Base-by-base conservation (phyloP, 805 yeast genomes). In the Cyberlindnera bimundalis region DNA sequence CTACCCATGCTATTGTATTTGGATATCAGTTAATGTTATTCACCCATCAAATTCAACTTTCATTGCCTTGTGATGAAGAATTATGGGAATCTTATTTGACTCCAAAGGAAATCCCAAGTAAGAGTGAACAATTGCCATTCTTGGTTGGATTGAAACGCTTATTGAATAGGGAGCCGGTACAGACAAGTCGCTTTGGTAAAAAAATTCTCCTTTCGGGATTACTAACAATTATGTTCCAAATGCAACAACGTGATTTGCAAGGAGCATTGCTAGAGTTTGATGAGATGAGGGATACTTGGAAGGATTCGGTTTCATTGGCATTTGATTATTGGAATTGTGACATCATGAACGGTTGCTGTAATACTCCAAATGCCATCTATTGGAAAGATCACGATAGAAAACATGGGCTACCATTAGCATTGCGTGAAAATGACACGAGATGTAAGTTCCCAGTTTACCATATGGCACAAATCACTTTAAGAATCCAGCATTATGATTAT, bases 401-500 rank as follows among this genome's bases (percentile, higher is more conserved):
- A 10, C 31, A 43, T n/a, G 46, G 40, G 20, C 25, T 50, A 5
- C 59, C 60, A 14, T 37, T 46, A 19, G 43, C 57, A 9, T 35
- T 57, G 14, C 43, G 52, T n/a, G 45, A 36, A 1, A 59, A 57
- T 29, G 76, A 68, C 46, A 64, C 73, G 2, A 68, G 79, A 35
- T 81, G 86, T 59, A 78, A 77, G 46, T 72, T 78, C 43, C 81
- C 87, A 0, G 75, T 80, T 39, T 83, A 78, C 59, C 90, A 86
- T 55, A 68, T 84, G 65, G 78, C 86, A 1, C 90, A 84, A 55
- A 76, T 84, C 13, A 74, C 79, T 33, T 73, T 86, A 56, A 76
- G 85, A 37, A 73, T 83, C 21, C 80, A 84, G 41, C 87, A 84
- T 47, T 81, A 84, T 59, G 95, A 87, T 59, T 77, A 84, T 42